Evolutionary conservation across 192 early-diverging fungal genomes (phyloP).

Genomic region (Podila minutissima): DNA sequence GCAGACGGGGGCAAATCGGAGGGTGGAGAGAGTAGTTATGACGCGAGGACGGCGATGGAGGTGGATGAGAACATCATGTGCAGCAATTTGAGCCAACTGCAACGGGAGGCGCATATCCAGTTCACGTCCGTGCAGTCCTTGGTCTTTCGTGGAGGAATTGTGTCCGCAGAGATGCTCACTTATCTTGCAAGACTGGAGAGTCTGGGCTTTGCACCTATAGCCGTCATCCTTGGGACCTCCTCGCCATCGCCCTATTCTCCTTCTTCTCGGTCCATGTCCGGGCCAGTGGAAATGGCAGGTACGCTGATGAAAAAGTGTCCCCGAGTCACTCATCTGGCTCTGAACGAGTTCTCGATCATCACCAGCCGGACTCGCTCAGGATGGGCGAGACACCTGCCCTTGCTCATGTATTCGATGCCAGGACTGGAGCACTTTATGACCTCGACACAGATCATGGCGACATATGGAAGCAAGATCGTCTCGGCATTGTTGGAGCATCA

Average conservation of each 20-base stretch:
- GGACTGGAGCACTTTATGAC: neutral
- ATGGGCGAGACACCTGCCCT: neutral
- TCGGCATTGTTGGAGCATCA: neutral
- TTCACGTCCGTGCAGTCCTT: constrained; percentile 22
- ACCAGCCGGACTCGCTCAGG: neutral
- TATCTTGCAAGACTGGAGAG: constrained; percentile 23
- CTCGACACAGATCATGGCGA: neutral
- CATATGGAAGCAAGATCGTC: neutral
- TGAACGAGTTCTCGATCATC: constrained; percentile 14
- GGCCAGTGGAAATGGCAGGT: neutral
- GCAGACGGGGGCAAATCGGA: too few relatives aligned
- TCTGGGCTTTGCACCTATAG: neutral
- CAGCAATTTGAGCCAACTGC: neutral
- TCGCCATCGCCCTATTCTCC: neutral
- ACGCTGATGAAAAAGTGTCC: constrained; percentile 2
- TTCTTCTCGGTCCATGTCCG: neutral
- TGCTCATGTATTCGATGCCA: neutral
- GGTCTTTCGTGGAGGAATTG: constrained; percentile 8
- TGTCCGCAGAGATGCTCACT: constrained; percentile 11
- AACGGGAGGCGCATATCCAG: neutral
- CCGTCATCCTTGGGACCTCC: too few relatives aligned
- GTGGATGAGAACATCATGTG: neutral
- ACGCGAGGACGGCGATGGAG: neutral
- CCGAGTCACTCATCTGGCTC: neutral
- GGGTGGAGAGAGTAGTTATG: neutral